phyloP scores from a whole-genome alignment of 192 early-diverging fungal genomes.

The Backusella psychrophila region DNA sequence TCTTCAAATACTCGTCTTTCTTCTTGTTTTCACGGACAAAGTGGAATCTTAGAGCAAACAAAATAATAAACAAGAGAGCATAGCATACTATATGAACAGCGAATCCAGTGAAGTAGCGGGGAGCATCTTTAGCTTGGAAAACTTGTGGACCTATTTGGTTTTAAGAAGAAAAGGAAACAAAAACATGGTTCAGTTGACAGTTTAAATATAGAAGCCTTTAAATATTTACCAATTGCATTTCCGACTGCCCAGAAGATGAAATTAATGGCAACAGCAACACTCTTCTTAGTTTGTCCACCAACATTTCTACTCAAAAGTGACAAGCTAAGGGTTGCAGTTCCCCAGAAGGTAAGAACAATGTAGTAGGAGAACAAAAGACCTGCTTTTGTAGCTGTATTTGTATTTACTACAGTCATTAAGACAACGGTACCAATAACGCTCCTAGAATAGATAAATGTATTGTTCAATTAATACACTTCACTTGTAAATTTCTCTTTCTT shows the following conservation, averaged over 20 bases:
- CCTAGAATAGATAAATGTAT: background rate
- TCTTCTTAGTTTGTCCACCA: constrained; percentile 26
- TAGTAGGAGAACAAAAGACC: constrained; percentile 19
- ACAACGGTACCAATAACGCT: constrained; percentile 17
- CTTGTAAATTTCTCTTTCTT: background rate
- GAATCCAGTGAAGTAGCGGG: constrained; percentile 19
- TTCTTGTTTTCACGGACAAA: background rate
- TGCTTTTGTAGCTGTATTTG: constrained; percentile 12
- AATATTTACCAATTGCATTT: constrained; percentile 20
- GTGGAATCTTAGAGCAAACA: background rate
- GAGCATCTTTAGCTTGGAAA: constrained; percentile 18
- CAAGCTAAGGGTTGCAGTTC: constrained; percentile 11
- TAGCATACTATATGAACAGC: constrained; percentile 18
- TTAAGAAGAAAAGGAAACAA: background rate
- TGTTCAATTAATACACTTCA: background rate
- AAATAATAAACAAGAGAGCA: constrained; percentile 1
- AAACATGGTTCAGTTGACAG: background rate
- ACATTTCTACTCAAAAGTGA: constrained; percentile 20
- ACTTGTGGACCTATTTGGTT: background rate
- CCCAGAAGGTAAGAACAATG: constrained; percentile 20
- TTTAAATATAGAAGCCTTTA: background rate
- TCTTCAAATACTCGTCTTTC: background rate
- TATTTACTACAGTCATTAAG: constrained; percentile 18
- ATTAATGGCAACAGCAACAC: constrained; percentile 15
- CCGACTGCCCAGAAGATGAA: constrained; percentile 22